phyloP scores from a whole-genome alignment of 2,329 filamentous ascomycete genomes.

The Leptodontidium sp. region DNA sequence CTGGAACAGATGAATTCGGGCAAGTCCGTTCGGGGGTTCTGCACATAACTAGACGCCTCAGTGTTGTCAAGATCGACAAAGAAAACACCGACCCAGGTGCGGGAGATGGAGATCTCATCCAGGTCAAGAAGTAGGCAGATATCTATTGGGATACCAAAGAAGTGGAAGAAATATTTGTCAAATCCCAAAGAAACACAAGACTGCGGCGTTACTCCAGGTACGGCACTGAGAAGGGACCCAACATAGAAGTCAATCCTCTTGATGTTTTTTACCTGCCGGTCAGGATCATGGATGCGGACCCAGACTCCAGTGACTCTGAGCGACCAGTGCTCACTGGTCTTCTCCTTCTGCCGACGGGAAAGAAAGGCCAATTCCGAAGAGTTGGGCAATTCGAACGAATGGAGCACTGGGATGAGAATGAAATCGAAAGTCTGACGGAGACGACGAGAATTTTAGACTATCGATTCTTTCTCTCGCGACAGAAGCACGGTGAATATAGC shows the following conservation, averaged over 20 bases:
- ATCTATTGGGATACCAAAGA: not conserved
- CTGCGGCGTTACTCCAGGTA: not conserved
- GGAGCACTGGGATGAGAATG: not conserved
- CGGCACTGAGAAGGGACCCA: not conserved
- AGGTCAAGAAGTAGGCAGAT: not conserved
- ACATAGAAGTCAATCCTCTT: not conserved
- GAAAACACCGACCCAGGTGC: not conserved
- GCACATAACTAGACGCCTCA: not conserved
- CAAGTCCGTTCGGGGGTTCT: not conserved
- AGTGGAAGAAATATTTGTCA: not conserved
- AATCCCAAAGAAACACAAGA: not conserved
- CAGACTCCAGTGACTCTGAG: not conserved
- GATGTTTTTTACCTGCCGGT: not conserved
- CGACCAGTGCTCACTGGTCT: not conserved
- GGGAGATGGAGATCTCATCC: not conserved
- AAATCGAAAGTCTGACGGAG: not conserved
- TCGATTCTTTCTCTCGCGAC: not conserved
- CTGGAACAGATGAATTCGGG: not conserved
- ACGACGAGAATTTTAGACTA: not conserved
- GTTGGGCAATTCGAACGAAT: not conserved
- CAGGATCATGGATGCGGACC: not conserved
- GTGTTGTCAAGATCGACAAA: not conserved
- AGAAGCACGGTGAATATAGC: not conserved
- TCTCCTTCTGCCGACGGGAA: not conserved
- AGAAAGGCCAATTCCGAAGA: not conserved